Evolutionary conservation across 805 yeast species (phyloP).

Genomic region (Clavispora fructus): DNA sequence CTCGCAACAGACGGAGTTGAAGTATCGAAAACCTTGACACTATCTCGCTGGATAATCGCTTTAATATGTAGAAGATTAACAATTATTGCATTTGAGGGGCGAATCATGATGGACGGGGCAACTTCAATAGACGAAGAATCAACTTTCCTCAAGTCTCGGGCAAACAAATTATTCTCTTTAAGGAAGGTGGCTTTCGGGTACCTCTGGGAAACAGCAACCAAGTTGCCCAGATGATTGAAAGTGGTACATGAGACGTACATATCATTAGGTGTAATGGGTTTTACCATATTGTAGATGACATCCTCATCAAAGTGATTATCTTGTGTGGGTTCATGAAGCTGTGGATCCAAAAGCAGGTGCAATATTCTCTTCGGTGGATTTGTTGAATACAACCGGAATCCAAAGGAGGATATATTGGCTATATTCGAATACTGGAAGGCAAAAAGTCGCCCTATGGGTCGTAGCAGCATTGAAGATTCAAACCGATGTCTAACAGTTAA

Average conservation of each 20-base stretch:
- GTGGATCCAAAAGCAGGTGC: constrained; percentile 6
- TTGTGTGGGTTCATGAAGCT: background rate
- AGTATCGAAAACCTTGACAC: constrained; percentile 81
- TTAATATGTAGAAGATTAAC: constrained; percentile 83
- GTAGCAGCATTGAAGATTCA: background rate
- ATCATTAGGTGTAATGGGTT: constrained; percentile 45
- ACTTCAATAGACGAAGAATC: constrained; percentile 73
- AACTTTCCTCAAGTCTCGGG: constrained; percentile 82
- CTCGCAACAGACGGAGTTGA: constrained; percentile 62
- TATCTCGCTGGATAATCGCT: constrained; percentile 77
- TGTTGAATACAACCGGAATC: background rate
- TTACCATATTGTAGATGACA: constrained; percentile 16
- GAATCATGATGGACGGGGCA: constrained; percentile 82
- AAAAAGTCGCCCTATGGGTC: background rate
- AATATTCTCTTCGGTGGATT: background rate
- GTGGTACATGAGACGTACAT: constrained; percentile 72
- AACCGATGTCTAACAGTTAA: background rate
- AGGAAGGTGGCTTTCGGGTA: constrained; percentile 71
- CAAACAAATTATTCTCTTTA: constrained; percentile 65
- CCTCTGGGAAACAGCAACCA: constrained; percentile 63
- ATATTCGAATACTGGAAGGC: background rate
- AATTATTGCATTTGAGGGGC: constrained; percentile 67
- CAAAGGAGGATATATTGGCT: background rate
- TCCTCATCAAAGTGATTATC: background rate
- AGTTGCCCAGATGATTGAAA: constrained; percentile 65